A percentile compares a stretch with the other conserved stretches of the same genome.
Conservation (phyloP, 2,329 filamentous ascomycete genomes). For the Colletotrichum orbiculare region DNA sequence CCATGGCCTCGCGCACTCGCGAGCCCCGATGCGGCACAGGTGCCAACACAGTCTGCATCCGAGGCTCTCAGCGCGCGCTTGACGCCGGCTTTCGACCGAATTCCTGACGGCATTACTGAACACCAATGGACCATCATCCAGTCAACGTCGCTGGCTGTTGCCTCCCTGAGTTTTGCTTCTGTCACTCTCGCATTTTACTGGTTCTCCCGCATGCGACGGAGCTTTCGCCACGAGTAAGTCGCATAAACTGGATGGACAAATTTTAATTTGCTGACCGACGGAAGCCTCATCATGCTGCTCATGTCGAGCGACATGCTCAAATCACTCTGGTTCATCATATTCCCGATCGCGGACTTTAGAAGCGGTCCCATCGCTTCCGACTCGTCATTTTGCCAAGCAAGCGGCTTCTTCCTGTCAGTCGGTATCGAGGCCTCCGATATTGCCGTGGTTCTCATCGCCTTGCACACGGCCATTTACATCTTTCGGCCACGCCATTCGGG, state of each 20-base stretch:
- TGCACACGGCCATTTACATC: conserved; percentile 79
- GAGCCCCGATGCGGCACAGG: conserved; percentile 13
- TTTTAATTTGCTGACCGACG: conserved; percentile 36
- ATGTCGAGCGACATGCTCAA: conserved; percentile 80
- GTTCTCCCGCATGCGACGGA: conserved; percentile 79
- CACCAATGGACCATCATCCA: conserved; percentile 33
- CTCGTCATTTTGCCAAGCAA: conserved; percentile 72
- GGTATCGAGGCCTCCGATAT: conserved; percentile 79
- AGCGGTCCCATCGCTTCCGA: conserved; percentile 60
- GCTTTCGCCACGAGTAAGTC: conserved; percentile 77
- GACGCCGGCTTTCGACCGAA: conserved; percentile 14
- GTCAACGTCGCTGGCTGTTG: conserved; percentile 50
- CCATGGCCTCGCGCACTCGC: conserved; percentile 23
- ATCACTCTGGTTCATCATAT: conserved; percentile 74
- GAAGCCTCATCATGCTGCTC: conserved; percentile 78
- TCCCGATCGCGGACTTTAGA: conserved; percentile 68
- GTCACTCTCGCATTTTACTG: conserved; percentile 72
- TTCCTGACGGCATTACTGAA: conserved; percentile 29
- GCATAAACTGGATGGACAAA: conserved; percentile 3
- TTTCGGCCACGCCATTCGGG: conserved; percentile 63
- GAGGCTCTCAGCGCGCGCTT: conserved; percentile 10
- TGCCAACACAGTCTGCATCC: conserved; percentile 4
- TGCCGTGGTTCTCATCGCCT: conserved; percentile 76
- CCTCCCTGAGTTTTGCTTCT: conserved; percentile 65
- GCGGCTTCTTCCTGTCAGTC: conserved; percentile 74